Conservation (phyloP, 202 grass and related monocot species). For the Digitaria exilis region DNA sequence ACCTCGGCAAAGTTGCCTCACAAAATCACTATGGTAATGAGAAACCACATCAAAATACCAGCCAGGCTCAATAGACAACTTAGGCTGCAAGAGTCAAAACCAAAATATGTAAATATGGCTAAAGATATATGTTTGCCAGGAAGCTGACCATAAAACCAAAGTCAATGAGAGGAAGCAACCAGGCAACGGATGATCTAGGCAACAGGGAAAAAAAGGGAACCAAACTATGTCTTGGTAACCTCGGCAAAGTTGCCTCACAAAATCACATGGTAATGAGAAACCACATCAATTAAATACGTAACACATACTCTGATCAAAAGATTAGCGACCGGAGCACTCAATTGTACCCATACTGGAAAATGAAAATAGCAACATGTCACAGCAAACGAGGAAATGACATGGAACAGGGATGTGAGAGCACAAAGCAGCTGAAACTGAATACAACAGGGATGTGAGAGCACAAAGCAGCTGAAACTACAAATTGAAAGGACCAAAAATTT, state of each 20-base stretch:
- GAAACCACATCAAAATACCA: background rate
- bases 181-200: constrained; percentile 39
- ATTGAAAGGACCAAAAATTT: no score
- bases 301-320: background rate
- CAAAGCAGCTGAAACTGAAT: background rate
- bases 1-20: constrained; percentile 66
- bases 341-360: background rate
- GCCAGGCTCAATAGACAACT: background rate
- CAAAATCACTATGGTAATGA: background rate
- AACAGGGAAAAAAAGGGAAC: constrained; percentile 75
- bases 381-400: background rate
- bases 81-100: background rate
- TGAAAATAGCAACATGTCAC: background rate
- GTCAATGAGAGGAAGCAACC: constrained; percentile 33
- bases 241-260: constrained; percentile 61
- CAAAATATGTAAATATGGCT: background rate
- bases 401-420: background rate
- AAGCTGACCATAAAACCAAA: constrained; percentile 36
- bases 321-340: background rate
- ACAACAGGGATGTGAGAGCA: background rate
- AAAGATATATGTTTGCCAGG: constrained; percentile 24
- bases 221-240: constrained; percentile 49
- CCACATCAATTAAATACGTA: background rate
- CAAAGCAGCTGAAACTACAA: background rate
- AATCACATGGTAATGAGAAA: background rate